phyloP scores from a whole-genome alignment of 129 eudicot species.

The Logfia minima region DNA sequence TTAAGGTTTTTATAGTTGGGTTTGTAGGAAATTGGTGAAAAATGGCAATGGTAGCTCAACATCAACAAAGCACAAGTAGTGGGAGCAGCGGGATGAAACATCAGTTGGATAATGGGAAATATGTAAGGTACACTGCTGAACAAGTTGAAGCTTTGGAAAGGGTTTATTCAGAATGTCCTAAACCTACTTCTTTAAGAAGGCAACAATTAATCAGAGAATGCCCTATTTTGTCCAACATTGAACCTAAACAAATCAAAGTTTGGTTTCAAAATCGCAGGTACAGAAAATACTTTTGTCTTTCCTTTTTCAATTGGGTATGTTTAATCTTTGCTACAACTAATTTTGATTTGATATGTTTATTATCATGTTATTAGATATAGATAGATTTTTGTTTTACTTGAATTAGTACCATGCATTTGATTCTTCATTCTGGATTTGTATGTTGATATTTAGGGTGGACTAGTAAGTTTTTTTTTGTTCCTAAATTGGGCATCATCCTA shows the following conservation, averaged over 20 bases:
- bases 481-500: conserved; percentile 11
- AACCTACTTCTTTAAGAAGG: conserved; percentile 80
- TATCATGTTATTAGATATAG: conserved; percentile 1
- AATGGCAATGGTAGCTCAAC: conserved; percentile 82
- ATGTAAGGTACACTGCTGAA: conserved; percentile 84
- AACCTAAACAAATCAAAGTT: conserved; percentile 92
- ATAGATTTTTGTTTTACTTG: conserved; percentile 13
- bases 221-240: conserved; percentile 79
- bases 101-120: conserved; percentile 80
- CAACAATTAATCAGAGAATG: conserved; percentile 87
- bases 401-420: conserved; percentile 22
- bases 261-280: conserved; percentile 97
- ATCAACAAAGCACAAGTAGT: conserved; percentile 49
- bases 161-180: conserved; percentile 87
- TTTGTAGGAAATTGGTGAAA: conserved; percentile 18
- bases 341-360: conserved; percentile 4
- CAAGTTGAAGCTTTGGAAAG: conserved; percentile 90
- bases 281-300: neutral
- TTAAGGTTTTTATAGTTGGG: neutral
- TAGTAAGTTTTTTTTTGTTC: neutral
- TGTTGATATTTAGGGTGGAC: conserved; percentile 4
- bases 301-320: neutral
- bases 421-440: conserved; percentile 14
- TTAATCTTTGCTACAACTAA: neutral
- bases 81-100: conserved; percentile 63